Evolutionary conservation across 2,329 filamentous ascomycete species (phyloP).

Genomic region (Zymoseptoria tritici): DNA sequence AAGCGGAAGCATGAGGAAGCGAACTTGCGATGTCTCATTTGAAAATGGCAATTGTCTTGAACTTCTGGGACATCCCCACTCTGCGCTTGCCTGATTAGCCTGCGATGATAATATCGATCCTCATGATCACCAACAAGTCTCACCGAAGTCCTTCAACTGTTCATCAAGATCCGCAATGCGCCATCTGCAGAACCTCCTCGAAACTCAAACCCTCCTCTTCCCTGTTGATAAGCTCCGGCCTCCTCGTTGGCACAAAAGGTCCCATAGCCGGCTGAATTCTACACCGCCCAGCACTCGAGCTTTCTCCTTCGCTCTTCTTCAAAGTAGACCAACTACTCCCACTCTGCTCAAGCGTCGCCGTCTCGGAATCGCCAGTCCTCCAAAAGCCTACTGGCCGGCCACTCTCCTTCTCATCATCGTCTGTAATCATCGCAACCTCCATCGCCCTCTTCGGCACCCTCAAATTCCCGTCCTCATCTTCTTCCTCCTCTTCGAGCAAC

Average conservation of each 20-base stretch:
- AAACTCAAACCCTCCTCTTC: not conserved
- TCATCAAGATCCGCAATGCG: not conserved
- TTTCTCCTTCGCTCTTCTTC: not conserved
- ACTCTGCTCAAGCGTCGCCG: not conserved
- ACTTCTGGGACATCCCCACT: no score
- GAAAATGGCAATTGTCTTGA: no score
- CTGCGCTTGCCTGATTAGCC: no score
- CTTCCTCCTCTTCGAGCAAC: slow-evolving; percentile 20
- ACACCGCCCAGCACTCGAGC: not conserved
- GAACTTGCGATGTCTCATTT: no score
- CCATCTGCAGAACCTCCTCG: not conserved
- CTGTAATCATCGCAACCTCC: slow-evolving; percentile 8
- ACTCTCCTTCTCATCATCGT: not conserved
- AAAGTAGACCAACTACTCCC: not conserved
- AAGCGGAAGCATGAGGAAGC: no score
- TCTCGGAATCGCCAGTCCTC: slow-evolving; percentile 2
- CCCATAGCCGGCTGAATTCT: not conserved
- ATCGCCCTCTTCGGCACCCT: slow-evolving; percentile 13
- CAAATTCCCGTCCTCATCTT: not conserved
- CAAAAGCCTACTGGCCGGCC: not conserved
- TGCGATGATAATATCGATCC: not conserved
- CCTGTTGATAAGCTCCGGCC: not conserved
- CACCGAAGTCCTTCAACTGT: not conserved
- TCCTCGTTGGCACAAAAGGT: not conserved
- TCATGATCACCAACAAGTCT: not conserved